Evolutionary conservation across 108 stramenopile genomes (phyloP).

Genomic region (Bacterosira constricta): DNA sequence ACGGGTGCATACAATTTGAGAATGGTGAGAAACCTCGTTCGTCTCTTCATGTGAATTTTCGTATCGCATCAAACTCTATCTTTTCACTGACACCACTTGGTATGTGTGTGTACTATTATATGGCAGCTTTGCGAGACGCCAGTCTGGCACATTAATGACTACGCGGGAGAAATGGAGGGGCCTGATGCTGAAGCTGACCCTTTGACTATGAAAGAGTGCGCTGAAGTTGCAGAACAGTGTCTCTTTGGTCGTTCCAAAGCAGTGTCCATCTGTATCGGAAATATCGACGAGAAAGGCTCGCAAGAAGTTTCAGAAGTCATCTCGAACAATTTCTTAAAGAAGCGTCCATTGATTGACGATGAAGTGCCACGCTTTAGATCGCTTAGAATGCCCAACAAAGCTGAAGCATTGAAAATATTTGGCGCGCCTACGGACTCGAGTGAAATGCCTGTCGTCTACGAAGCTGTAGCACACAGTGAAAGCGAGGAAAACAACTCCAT

Average conservation of each 20-base stretch:
- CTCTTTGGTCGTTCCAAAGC: slow-evolving; percentile 67
- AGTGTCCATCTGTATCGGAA: slow-evolving; percentile 83
- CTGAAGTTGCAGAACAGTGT: slow-evolving; percentile 64
- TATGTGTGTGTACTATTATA: not conserved
- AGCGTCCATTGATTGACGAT: slow-evolving; percentile 55
- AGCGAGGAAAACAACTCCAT: slow-evolving; percentile 86
- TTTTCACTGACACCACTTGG: not conserved
- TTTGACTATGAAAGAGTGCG: slow-evolving; percentile 86
- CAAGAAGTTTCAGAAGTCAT: slow-evolving; percentile 61
- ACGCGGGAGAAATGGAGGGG: slow-evolving; percentile 83
- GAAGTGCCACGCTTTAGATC: slow-evolving; percentile 78
- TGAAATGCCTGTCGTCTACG: slow-evolving; percentile 64
- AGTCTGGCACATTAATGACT: slow-evolving; percentile 83
- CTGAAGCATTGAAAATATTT: slow-evolving; percentile 78
- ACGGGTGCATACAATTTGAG: slow-evolving; percentile 83
- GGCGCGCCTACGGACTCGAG: slow-evolving; percentile 40
- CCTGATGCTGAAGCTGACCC: slow-evolving; percentile 66
- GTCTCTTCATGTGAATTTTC: not conserved
- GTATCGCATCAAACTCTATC: not conserved
- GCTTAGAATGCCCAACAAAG: slow-evolving; percentile 71
- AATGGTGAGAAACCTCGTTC: slow-evolving; percentile 33
- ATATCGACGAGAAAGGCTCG: slow-evolving; percentile 77
- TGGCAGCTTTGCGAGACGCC: slow-evolving; percentile 66
- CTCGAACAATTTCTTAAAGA: slow-evolving; percentile 54
- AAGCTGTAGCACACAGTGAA: slow-evolving; percentile 69